These are phyloP conservation scores for Ceratobasidium sp. DNA, from an alignment of 1,284 basidiomycete species.

Conservation along the genomic window DNA sequence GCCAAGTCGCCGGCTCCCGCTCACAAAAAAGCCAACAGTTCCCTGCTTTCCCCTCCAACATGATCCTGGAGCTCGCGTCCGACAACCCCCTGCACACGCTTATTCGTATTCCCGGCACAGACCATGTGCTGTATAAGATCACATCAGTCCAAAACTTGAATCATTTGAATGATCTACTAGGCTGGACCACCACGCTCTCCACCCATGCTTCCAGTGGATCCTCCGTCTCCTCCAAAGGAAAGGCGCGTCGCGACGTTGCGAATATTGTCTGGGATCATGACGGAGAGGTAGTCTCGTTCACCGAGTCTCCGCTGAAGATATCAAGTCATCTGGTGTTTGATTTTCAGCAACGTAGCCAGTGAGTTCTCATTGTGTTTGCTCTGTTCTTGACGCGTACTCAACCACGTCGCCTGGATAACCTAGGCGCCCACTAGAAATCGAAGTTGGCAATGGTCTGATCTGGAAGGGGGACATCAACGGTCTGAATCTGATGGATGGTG, in stretches of 20 bases:
- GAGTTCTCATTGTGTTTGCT: neutral
- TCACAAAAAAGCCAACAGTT: neutral
- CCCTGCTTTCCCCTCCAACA: constrained; percentile 22
- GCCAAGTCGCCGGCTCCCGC: neutral
- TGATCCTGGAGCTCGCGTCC: constrained; percentile 37
- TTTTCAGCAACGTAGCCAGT: constrained; percentile 38
- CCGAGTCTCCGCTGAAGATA: constrained; percentile 19
- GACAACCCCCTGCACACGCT: constrained; percentile 38
- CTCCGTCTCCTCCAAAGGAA: constrained; percentile 18
- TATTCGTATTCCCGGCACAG: constrained; percentile 33
- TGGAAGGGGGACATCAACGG: constrained; percentile 37
- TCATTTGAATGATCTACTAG: constrained; percentile 33
- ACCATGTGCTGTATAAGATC: constrained; percentile 32
- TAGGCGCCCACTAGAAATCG: constrained; percentile 36
- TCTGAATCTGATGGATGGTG: constrained; percentile 32
- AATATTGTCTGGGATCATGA: constrained; percentile 37
- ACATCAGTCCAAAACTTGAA: constrained; percentile 37
- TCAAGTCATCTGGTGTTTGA: constrained; percentile 37
- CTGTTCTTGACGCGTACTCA: no score
- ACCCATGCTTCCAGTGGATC: constrained; percentile 5
- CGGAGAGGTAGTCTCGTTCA: constrained; percentile 20
- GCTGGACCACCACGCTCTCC: constrained; percentile 37
- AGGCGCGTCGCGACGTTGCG: constrained; percentile 36
- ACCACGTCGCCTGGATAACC: no score
- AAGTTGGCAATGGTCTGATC: constrained; percentile 20